Evolutionary conservation across 306 rosid genomes (phyloP), one percentile per base, ranked within the genome.

Genomic region (Acacia melanoxylon): DNA sequence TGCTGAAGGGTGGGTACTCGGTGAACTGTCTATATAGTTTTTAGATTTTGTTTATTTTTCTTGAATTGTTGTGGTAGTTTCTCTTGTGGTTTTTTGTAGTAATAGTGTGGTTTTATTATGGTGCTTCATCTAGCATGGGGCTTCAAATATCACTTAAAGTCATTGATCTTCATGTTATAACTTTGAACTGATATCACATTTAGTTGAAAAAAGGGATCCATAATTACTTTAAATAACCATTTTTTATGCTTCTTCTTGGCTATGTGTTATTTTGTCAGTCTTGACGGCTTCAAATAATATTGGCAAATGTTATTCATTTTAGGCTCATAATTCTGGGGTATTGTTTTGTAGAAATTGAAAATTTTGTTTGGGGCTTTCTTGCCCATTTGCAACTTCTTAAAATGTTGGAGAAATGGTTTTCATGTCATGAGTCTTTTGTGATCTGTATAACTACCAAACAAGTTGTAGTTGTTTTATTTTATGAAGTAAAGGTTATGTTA

Each of bases 1-100:
- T 82, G 89, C 90, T 27, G 90, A 91, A 86, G 87, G 86, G 98
- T 95, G 82, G 51, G 96, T 87, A 67, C 83, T 74, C 52, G 45
- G 61, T 81, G 68, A 77, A 79, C 82, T 83, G 44, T 68, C 65
- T 69, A 67, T 27, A 62, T 62, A 79, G 63, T 35, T 31, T 33
- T 66, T 74, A 19, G 16, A 61, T 61, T 79, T 62, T 78, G 16
- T 29, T 42, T 15, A 49, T 14, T 69, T 58, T 80, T 81, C 13
- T 80, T 70, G 56, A 24, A 24, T 40, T 51, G 49, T 52, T 37
- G 52, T 74, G n/a, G 33, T 72, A 79, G 80, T 82, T 41, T 72
- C 58, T 72, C 80, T 49, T 81, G 45, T 45, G 68, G 25, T 81
- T 33, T 48, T 81, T 69, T 81, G 70, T 51, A 56, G 61, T 68